These are phyloP conservation scores for Aspergillus indologenus DNA, from an alignment of 495 filamentous ascomycete genomes.

Conservation along the genomic window DNA sequence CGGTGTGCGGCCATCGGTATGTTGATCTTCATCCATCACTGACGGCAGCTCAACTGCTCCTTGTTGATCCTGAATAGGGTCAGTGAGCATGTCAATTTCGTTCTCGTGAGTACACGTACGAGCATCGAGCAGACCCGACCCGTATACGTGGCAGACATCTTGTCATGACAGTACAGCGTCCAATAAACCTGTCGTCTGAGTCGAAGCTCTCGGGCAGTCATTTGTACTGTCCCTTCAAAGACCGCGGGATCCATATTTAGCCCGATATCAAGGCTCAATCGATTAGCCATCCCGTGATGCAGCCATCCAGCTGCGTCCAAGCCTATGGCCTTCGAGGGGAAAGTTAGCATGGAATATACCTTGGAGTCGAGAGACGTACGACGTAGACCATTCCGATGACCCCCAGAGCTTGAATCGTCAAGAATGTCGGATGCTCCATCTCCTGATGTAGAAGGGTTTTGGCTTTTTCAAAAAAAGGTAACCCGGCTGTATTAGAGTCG, in stretches of 20 bases:
- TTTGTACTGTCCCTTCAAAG: background rate
- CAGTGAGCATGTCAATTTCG: background rate
- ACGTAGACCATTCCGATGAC: slow-evolving; percentile 55
- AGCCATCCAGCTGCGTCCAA: slow-evolving; percentile 7
- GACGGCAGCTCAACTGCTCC: slow-evolving; percentile 2
- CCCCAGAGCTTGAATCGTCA: slow-evolving; percentile 73
- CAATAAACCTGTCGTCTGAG: slow-evolving; percentile 8
- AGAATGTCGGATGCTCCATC: slow-evolving; percentile 58
- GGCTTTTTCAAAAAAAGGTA: slow-evolving; percentile 69
- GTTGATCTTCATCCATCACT: background rate
- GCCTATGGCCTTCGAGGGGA: background rate
- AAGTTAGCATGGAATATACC: background rate
- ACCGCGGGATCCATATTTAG: slow-evolving; percentile 3
- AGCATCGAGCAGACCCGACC: slow-evolving; percentile 1
- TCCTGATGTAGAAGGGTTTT: slow-evolving; percentile 53
- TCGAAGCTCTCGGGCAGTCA: background rate
- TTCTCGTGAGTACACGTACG: background rate
- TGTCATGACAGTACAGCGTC: slow-evolving; percentile 5
- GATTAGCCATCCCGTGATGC: slow-evolving; percentile 6
- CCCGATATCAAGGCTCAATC: slow-evolving; percentile 6
- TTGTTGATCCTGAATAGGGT: slow-evolving; percentile 2
- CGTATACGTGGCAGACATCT: background rate
- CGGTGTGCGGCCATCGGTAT: background rate
- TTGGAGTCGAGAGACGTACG: slow-evolving; percentile 12
- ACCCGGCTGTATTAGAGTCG: slow-evolving; percentile 63